Conservation (phyloP, 805 yeast genomes). For the Candida taoyuanica region DNA sequence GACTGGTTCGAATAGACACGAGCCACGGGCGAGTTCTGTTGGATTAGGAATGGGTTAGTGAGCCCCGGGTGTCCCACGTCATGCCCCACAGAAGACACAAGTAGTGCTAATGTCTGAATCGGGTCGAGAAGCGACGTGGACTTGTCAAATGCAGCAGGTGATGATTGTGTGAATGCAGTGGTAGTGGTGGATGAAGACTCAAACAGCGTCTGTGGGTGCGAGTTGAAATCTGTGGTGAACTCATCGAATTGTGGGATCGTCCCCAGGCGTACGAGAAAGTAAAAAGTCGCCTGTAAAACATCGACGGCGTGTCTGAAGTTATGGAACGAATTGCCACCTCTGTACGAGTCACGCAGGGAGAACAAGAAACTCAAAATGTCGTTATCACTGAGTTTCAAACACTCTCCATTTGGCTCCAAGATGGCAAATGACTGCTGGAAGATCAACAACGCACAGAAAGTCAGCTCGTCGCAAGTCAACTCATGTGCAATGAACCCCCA, state of each 20-base stretch:
- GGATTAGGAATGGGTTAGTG: slow-evolving; percentile 68
- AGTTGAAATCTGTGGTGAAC: slow-evolving; percentile 14
- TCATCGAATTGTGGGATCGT: slow-evolving; percentile 23
- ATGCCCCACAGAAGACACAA: slow-evolving; percentile 87
- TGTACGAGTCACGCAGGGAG: slow-evolving; percentile 72
- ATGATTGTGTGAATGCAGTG: background rate
- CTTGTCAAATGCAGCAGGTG: slow-evolving; percentile 9
- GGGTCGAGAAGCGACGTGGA: slow-evolving; percentile 24
- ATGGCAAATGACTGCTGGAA: slow-evolving; percentile 39
- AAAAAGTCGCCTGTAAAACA: slow-evolving; percentile 86
- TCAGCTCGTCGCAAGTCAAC: slow-evolving; percentile 58
- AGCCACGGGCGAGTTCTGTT: slow-evolving; percentile 60
- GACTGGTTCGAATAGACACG: slow-evolving; percentile 57
- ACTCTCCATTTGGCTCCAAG: slow-evolving; percentile 12
- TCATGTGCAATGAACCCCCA: slow-evolving; percentile 75
- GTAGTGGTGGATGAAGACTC: background rate
- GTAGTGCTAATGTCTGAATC: slow-evolving; percentile 51
- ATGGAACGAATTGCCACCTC: slow-evolving; percentile 86
- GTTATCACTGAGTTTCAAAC: slow-evolving; percentile 31
- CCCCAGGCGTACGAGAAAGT: slow-evolving; percentile 39
- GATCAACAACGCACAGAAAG: slow-evolving; percentile 54
- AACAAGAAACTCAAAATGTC: slow-evolving; percentile 56
- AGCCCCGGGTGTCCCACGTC: slow-evolving; percentile 97
- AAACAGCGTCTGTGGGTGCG: slow-evolving; percentile 17
- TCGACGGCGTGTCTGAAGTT: slow-evolving; percentile 95